Percentiles rank a stretch among this genome's conserved stretches.
Conservation (phyloP, 106 monocot species). For the Platanthera guangdongensis region DNA sequence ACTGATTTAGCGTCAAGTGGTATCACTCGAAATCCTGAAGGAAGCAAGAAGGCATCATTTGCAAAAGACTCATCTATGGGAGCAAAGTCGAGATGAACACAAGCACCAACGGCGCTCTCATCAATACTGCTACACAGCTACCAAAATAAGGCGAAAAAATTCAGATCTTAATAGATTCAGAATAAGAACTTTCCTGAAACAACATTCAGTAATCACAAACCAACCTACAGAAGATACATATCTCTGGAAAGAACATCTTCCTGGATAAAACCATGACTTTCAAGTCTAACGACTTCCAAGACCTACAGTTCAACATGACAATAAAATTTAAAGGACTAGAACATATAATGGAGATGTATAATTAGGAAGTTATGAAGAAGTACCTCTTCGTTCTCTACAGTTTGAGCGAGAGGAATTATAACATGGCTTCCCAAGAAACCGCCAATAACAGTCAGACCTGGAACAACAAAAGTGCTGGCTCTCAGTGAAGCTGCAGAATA, state of each 20-base stretch:
- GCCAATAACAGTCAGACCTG: constrained; percentile 33
- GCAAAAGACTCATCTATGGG: constrained; percentile 89
- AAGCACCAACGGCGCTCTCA: constrained; percentile 52
- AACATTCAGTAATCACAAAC: constrained; percentile 16
- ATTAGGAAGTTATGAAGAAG: not conserved
- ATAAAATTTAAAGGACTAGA: not conserved
- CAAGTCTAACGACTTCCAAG: constrained; percentile 70
- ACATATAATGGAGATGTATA: not conserved
- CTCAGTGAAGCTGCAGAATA: constrained; percentile 64
- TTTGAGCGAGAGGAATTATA: constrained; percentile 70
- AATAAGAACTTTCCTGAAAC: not conserved
- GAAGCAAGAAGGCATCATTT: constrained; percentile 64
- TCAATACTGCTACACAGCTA: constrained; percentile 81
- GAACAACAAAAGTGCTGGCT: constrained; percentile 50
- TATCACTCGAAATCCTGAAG: constrained; percentile 81
- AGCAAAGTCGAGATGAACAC: constrained; percentile 79
- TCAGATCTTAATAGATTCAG: not conserved
- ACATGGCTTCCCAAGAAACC: constrained; percentile 59
- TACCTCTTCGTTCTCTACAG: constrained; percentile 81
- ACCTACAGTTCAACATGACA: constrained; percentile 23
- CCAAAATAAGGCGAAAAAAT: not conserved
- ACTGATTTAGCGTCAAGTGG: constrained; percentile 69
- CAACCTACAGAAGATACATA: constrained; percentile 67
- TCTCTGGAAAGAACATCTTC: constrained; percentile 62
- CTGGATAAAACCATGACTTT: constrained; percentile 45